phyloP scores from a whole-genome alignment of 169 alveolate genomes.

The Cryptosporidium viatorum region DNA sequence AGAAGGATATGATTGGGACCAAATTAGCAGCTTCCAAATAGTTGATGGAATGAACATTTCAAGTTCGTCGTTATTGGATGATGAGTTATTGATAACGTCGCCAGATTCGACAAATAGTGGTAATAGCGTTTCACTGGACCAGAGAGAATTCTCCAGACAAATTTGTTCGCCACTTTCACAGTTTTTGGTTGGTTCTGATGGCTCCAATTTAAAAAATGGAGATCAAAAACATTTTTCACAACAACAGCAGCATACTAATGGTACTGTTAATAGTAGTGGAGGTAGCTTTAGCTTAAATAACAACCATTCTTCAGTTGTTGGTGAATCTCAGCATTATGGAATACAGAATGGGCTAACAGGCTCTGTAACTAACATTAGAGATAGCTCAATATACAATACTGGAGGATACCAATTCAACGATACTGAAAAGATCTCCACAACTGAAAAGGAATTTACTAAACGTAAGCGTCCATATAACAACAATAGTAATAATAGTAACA shows the following conservation, averaged over 20 bases:
- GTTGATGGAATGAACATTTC: slow-evolving; percentile 60
- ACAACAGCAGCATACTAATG: neutral
- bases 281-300: neutral
- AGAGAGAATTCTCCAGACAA: slow-evolving; percentile 29
- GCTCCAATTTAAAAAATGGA: neutral
- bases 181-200: slow-evolving; percentile 13
- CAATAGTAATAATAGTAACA: neutral
- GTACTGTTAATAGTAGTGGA: neutral
- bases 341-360: neutral
- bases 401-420: slow-evolving; percentile 11
- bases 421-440: neutral
- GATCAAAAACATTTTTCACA: neutral
- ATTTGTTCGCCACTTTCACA: slow-evolving; percentile 34
- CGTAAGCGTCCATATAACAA: slow-evolving; percentile 13
- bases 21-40: slow-evolving; percentile 49
- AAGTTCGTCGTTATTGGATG: slow-evolving; percentile 40
- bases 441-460: slow-evolving; percentile 14
- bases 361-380: slow-evolving; percentile 1
- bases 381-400: neutral
- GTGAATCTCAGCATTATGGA: slow-evolving; percentile 10
- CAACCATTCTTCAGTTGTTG: neutral
- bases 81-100: neutral
- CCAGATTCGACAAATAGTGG: slow-evolving; percentile 10
- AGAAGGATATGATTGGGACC: slow-evolving; percentile 73
- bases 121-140: neutral